Evolutionary conservation across 2,329 filamentous ascomycete species (phyloP), one percentile per base, ranked within the genome.

Genomic region (Gyromitra esculenta): DNA sequence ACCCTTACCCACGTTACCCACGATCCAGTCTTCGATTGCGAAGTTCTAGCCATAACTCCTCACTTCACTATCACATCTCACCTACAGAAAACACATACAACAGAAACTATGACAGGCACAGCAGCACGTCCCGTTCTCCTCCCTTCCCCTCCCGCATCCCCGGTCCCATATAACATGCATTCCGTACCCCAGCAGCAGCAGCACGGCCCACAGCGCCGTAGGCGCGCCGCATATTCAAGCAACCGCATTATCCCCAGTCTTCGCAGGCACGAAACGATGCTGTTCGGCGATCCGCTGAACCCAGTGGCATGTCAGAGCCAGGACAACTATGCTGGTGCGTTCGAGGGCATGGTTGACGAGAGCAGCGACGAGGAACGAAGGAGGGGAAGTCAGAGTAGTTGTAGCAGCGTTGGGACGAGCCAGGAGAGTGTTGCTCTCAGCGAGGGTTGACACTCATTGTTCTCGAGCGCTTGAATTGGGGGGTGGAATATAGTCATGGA

Each of bases 281-380:
- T 77, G 0, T 77, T 75, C 25, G 75, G 75, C 15, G 69, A 76
- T n/a, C 60, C 75, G 6, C 52, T 77, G n/a, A 68, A 75, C 1
- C 73, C 75, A 9, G 75, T 77, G 21, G 72, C 65, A 9, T 77
- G 75, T 31, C 75, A 77, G 64, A 69, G 70, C n/a, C 75, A 77
- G 21, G 64, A 76, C 39, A 76, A 76, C 41, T 73, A 73, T 15
- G 52, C 39, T 7, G 4, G 15, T 1, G 13, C 69, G 0, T 73
- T 73, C 39, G 48, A 50, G 31, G 69, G 69, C 11, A 73, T 73
- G 69, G 48, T 73, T 11, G 69, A 73, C 39, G 69, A 73, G 62
- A 73, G 69, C 21, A 69, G 64, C 41, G 59, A 63, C 6, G 65
- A 70, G 48, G 65, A 70, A 15, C 50, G 72, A 21, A 43, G 66